Base-by-base conservation (phyloP, 768 basidiomycete species). In the Daedaleopsis nitida region DNA sequence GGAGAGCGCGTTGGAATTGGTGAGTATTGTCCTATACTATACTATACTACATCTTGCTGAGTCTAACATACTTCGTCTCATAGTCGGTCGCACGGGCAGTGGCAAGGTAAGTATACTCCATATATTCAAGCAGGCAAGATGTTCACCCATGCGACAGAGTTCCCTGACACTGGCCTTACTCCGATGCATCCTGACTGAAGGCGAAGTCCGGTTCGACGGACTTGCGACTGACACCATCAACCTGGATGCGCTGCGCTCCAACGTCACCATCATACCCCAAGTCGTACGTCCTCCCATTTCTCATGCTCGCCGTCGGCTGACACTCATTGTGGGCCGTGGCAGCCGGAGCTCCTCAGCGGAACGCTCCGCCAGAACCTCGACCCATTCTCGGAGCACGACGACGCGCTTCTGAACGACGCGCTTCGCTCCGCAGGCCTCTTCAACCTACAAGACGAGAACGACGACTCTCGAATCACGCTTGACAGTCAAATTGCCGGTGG, bases 261-360 rank as follows among this genome's bases (percentile, higher is more conserved):
- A 78, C 55, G 80, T 86, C 54, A 86, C 85, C 39, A 84, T 85
- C 67, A 85, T 86, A 38, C 85, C 85, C 4, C 85, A 86, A 70
- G 72, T 77, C 50, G 82, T 83, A 62, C 69, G 81, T 66, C n/a
- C n/a, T n/a, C 21, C 19, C 39, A 17, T 52, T 2, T 56, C 17
- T 55, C 5, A 8, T 32, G 3, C 3, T 32, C 7, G n/a, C n/a
- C n/a, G n/a, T n/a, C n/a, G 8, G 16, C 12, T n/a, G n/a, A 27
- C 45, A 52, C 66, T 24, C 66, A 27, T 1, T 9, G 14, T 11
- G 17, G 24, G 7, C 7, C 8, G 7, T 9, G 27, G 47, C 47
- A 79, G 76, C 81, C 82, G 27, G 81, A 84, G 53, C 73, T 87
- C 0, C 70, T 86, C 23, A 81, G 79, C 24, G 86, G 86, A 2